phyloP scores from a whole-genome alignment of 1,284 basidiomycete species.

The Heimioporus retisporus region DNA sequence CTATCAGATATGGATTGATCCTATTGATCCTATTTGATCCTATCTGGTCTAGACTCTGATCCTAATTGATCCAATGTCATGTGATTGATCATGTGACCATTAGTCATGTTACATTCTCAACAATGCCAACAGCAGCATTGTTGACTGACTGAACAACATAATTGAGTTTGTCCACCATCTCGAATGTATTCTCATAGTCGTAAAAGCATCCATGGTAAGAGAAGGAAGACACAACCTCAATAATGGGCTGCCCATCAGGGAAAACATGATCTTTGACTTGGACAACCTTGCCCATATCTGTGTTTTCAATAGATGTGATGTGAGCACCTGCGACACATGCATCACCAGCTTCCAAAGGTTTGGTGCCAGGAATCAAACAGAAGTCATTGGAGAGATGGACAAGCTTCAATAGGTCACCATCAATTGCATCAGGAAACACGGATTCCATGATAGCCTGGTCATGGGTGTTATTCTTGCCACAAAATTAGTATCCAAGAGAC shows the following conservation, averaged over 20 bases:
- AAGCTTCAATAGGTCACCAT: conserved; percentile 95
- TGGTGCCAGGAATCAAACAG: conserved; percentile 85
- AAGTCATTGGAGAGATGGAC: conserved; percentile 99
- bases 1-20: too few relatives aligned
- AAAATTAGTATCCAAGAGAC: conserved; percentile 35
- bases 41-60: too few relatives aligned
- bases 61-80: too few relatives aligned
- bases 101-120: too few relatives aligned
- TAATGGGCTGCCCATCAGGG: conserved; percentile 81
- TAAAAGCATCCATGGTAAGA: conserved; percentile 91
- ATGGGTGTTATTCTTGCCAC: conserved; percentile 22
- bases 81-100: too few relatives aligned
- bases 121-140: conserved; percentile 79
- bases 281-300: conserved; percentile 82
- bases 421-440: conserved; percentile 93
- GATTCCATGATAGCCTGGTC: conserved; percentile 94
- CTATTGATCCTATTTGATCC: too few relatives aligned
- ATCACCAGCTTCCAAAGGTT: conserved; percentile 87
- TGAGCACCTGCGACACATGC: conserved; percentile 87
- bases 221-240: conserved; percentile 76
- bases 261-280: conserved; percentile 92
- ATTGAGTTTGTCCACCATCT: conserved; percentile 90
- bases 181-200: conserved; percentile 97
- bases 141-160: conserved; percentile 84
- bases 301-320: too few relatives aligned